Percentiles rank a stretch among this genome's conserved stretches.
Conservation (phyloP, 257 asterid species). For the Anisodus tanguticus region DNA sequence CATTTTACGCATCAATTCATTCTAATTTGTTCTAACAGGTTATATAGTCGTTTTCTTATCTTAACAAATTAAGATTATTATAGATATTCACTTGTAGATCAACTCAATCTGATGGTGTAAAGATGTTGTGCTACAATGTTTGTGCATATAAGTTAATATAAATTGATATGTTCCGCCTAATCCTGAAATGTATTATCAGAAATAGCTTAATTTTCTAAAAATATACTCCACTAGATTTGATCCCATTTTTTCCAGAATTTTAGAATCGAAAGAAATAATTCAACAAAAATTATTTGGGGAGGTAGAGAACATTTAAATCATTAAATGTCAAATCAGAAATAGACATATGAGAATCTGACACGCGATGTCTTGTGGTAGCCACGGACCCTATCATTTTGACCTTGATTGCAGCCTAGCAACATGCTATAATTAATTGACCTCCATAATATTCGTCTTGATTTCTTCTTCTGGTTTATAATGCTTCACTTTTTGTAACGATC, state of each 20-base stretch:
- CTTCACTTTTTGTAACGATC: neutral
- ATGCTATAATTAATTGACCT: conserved; percentile 34
- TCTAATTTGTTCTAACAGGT: no score
- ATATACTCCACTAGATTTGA: neutral
- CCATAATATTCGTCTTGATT: conserved; percentile 2
- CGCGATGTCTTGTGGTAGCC: conserved; percentile 41
- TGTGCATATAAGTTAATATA: no score
- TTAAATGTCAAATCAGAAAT: conserved; percentile 35
- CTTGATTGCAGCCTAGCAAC: conserved; percentile 48
- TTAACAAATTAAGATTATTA: no score
- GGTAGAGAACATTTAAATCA: conserved; percentile 34
- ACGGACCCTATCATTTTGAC: conserved; percentile 39
- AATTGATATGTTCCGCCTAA: neutral
- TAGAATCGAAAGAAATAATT: neutral
- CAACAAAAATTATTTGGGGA: neutral
- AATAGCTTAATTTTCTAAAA: neutral
- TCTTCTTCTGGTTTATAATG: conserved; percentile 29
- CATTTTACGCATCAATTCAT: no score
- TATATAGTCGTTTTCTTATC: no score
- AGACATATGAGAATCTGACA: conserved; percentile 35
- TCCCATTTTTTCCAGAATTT: neutral
- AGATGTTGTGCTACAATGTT: no score
- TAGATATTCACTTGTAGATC: no score
- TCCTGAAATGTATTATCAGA: neutral
- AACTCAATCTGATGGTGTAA: no score